Conservation (phyloP, 768 basidiomycete genomes). For the Mycena capillaripes region DNA sequence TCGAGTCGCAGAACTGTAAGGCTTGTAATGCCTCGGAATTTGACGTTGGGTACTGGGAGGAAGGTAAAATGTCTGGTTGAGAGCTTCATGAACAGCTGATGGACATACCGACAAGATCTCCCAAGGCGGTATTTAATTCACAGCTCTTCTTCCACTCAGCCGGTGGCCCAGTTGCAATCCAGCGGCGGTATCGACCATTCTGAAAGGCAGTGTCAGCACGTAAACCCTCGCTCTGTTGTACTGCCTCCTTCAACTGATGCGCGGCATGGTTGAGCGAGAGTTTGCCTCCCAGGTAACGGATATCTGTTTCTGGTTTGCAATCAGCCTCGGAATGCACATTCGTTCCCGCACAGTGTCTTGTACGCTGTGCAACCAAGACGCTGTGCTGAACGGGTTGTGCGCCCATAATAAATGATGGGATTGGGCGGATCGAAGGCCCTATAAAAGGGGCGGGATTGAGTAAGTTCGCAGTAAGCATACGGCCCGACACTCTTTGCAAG, state of each 20-base stretch:
- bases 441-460: not conserved
- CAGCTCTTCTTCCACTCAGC: not conserved
- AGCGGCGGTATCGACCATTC: constrained; percentile 9
- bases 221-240: constrained; percentile 17
- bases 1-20: not conserved
- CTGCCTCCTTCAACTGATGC: constrained; percentile 10
- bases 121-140: not conserved
- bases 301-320: not conserved
- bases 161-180: not conserved
- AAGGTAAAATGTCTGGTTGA: not conserved
- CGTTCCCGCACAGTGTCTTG: constrained; percentile 1
- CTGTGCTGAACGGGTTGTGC: no score
- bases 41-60: not conserved
- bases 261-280: constrained; percentile 19
- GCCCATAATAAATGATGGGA: no score
- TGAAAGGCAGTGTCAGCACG: constrained; percentile 3
- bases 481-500: not conserved
- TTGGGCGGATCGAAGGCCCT: no score
- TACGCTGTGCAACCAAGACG: not conserved
- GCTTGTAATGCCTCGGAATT: not conserved
- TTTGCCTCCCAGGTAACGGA: constrained; percentile 5
- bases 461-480: constrained; percentile 8
- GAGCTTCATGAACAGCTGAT: not conserved
- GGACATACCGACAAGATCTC: not conserved
- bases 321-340: not conserved